Evolutionary conservation across 176 grass and related monocot species (phyloP).

Genomic region (Elymus sibiricus): DNA sequence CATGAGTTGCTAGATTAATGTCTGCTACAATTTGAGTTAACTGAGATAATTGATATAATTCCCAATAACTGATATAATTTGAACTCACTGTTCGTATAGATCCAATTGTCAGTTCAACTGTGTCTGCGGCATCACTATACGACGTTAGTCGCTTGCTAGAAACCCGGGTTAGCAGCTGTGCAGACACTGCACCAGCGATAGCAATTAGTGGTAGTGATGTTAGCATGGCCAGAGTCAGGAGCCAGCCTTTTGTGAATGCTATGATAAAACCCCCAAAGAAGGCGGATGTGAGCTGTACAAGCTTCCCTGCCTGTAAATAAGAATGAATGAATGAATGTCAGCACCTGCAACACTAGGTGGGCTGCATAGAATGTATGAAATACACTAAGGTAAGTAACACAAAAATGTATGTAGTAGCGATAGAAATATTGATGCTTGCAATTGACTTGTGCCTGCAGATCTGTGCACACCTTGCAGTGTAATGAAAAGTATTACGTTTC

Average conservation of each 20-base stretch:
- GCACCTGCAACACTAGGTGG: neutral
- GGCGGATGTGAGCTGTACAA: constrained; percentile 43
- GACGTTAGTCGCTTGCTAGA: constrained; percentile 53
- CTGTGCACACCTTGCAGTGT: neutral
- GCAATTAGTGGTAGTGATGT: constrained; percentile 53
- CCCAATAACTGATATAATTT: constrained; percentile 11
- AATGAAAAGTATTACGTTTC: neutral
- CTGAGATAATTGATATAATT: neutral
- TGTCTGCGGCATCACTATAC: constrained; percentile 68
- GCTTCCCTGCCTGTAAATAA: constrained; percentile 61
- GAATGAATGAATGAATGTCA: neutral
- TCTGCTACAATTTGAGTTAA: neutral
- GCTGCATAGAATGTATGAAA: neutral
- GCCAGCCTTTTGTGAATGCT: constrained; percentile 76
- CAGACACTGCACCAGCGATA: constrained; percentile 35
- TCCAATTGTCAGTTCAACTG: constrained; percentile 77
- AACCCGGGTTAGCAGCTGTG: constrained; percentile 41
- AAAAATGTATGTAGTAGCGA: neutral
- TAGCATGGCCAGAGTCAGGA: constrained; percentile 73
- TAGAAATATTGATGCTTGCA: neutral
- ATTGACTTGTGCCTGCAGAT: neutral
- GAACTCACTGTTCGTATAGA: constrained; percentile 80
- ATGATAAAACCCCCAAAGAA: constrained; percentile 64
- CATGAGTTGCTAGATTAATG: constrained; percentile 7
- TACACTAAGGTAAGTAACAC: neutral